Percentiles rank a stretch among this genome's conserved stretches.
These are phyloP conservation scores for Aegilops longissima DNA, from an alignment of 176 grass and related monocot genomes.

Conservation along the genomic window DNA sequence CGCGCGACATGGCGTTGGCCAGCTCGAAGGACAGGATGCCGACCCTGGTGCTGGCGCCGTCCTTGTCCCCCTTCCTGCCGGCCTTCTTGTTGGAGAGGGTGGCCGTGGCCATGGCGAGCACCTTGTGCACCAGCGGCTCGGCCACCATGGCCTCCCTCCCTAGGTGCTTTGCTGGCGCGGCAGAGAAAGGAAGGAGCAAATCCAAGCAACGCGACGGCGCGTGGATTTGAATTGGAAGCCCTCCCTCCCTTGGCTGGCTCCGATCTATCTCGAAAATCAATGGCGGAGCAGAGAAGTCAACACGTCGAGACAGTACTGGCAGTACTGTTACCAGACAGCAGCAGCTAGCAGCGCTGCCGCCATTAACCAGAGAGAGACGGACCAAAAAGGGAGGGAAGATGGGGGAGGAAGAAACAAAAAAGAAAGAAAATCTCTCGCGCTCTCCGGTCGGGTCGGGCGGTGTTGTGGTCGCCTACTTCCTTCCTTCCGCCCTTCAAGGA, in stretches of 20 bases:
- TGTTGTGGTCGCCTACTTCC: background rate
- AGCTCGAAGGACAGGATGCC: constrained; percentile 92
- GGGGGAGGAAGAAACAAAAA: background rate
- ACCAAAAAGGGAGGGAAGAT: no score
- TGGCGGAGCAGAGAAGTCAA: constrained; percentile 36
- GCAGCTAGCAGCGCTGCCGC: background rate
- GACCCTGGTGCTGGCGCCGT: constrained; percentile 29
- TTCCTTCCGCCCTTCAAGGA: background rate
- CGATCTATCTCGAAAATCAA: constrained; percentile 7
- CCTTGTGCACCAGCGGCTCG: constrained; percentile 73
- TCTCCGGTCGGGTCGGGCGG: background rate
- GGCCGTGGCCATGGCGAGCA: constrained; percentile 57
- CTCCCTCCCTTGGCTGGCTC: background rate
- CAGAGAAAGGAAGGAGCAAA: background rate
- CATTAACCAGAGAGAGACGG: background rate
- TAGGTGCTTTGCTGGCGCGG: background rate
- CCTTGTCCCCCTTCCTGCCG: constrained; percentile 10
- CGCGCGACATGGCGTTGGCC: constrained; percentile 87
- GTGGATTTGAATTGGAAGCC: constrained; percentile 1
- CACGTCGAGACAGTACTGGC: background rate
- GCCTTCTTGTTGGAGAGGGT: constrained; percentile 58
- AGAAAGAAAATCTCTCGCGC: constrained; percentile 11
- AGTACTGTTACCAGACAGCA: background rate
- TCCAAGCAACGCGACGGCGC: background rate
- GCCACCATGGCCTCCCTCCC: constrained; percentile 44